Percentiles rank a stretch among this genome's conserved stretches.
Evolutionary conservation across 1,284 basidiomycete genomes (phyloP).

Genomic region (Cerrena zonata): DNA sequence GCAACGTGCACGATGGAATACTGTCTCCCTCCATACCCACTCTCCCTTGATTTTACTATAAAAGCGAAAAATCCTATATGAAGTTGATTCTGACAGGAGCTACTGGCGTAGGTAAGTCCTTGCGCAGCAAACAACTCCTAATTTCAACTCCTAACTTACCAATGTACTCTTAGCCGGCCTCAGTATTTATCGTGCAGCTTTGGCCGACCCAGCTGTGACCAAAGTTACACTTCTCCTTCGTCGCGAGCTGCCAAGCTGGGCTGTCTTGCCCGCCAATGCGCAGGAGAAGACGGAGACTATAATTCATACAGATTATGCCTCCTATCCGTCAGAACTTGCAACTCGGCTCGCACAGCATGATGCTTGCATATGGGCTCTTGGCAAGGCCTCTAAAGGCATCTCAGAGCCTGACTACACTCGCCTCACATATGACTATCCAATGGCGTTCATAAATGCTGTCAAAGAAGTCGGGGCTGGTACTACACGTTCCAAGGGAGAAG

Average conservation of each 20-base stretch:
- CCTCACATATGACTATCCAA: constrained; percentile 33
- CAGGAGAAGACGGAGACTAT: constrained; percentile 28
- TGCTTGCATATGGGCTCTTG: constrained; percentile 38
- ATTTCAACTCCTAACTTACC: background rate
- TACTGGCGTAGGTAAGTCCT: constrained; percentile 29
- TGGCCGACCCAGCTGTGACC: constrained; percentile 28
- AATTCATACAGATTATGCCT: constrained; percentile 30
- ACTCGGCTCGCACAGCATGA: constrained; percentile 31
- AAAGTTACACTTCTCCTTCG: constrained; percentile 32
- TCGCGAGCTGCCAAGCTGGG: constrained; percentile 30
- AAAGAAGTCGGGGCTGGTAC: constrained; percentile 26
- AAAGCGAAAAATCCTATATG: too few species aligned
- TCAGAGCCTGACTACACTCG: constrained; percentile 33
- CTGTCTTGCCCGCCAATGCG: constrained; percentile 27
- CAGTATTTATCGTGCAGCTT: constrained; percentile 33
- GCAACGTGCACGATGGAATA: too few species aligned
- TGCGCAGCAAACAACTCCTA: background rate
- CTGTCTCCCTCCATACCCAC: too few species aligned
- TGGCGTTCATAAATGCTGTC: constrained; percentile 28
- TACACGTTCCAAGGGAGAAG: constrained; percentile 16
- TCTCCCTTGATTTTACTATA: too few species aligned
- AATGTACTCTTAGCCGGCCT: constrained; percentile 30
- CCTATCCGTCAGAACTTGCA: constrained; percentile 30
- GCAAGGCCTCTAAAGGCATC: constrained; percentile 28
- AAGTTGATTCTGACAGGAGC: constrained; percentile 31